Base-by-base conservation (phyloP, 129 eudicot genomes). In the Lonicera japonica region DNA sequence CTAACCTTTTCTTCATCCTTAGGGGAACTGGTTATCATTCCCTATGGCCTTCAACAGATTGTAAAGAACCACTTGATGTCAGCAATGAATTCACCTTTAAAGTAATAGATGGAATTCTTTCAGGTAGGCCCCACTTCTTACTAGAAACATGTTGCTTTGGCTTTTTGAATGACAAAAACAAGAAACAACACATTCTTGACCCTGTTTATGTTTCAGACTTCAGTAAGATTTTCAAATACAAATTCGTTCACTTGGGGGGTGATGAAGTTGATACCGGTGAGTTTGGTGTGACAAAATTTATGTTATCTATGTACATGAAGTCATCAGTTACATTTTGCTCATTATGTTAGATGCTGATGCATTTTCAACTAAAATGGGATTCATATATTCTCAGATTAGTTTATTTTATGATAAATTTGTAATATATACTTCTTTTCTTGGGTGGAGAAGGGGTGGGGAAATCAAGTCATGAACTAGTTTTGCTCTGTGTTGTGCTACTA, bases 1-100 rank as follows among this genome's bases (percentile, higher is more conserved):
- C n/a, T n/a, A n/a, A n/a, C 36, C 2, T 2, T 29, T 29, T 29
- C 36, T 6, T 29, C 6, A 29, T 29, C 36, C 6, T 2, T 60
- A 92, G 98, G 98, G 98, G 98, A 52, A 10, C 65, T 43, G 98
- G 98, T 57, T 92, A 92, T 81, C 96, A 96, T 69, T 51, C 77
- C 17, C 29, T 92, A 60, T 92, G 98, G 96, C 96, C 98, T 40
- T 82, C 98, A 64, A 59, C 34, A 54, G 60, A 66, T 36, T 92
- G 98, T 65, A 73, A 21, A 51, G 82, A 92, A 82, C 98, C 98
- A 69, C 98, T 92, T 74, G 98, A 92, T 78, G 86, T 92, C 77
- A 92, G 98, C 84, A 88, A 73, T 60, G 95, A 80, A 6, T 92
- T 82, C 70, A 92, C 98, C 59, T 92, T 85, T 74, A 75, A 87